phyloP scores from a whole-genome alignment of 495 filamentous ascomycete species.

The Trichocladium uniseriatum region DNA sequence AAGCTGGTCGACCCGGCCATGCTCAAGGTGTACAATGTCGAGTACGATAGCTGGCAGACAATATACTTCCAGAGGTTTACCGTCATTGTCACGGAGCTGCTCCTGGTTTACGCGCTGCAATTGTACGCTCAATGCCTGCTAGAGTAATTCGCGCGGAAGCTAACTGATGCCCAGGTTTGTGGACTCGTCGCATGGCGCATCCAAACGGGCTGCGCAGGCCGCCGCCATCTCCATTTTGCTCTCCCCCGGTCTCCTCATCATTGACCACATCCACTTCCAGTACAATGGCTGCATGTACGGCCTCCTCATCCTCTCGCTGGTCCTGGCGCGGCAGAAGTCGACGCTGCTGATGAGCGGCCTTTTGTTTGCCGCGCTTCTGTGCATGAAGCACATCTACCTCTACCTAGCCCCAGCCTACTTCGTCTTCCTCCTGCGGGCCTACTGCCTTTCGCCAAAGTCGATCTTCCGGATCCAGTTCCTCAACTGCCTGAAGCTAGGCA shows the following conservation, averaged over 20 bases:
- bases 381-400: constrained; percentile 96
- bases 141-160: not conserved
- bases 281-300: constrained; percentile 98
- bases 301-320: constrained; percentile 73
- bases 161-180: constrained; percentile 49
- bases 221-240: constrained; percentile 83
- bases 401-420: constrained; percentile 97
- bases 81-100: constrained; percentile 78
- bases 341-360: constrained; percentile 70
- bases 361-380: constrained; percentile 73
- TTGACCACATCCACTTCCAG: constrained; percentile 98
- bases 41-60: constrained; percentile 83
- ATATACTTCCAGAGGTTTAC: constrained; percentile 85
- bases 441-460: constrained; percentile 75
- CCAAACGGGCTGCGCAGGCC: constrained; percentile 73
- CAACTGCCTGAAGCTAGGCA: constrained; percentile 74
- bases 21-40: constrained; percentile 70
- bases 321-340: constrained; percentile 66
- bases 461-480: constrained; percentile 65
- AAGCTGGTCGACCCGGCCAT: constrained; percentile 68
- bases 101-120: constrained; percentile 76
- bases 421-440: constrained; percentile 72
- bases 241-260: constrained; percentile 88
- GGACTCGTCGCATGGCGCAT: constrained; percentile 50
- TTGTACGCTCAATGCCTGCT: constrained; percentile 38